phyloP scores from a whole-genome alignment of 1,284 basidiomycete genomes.

The Apiotrichum sp. region DNA sequence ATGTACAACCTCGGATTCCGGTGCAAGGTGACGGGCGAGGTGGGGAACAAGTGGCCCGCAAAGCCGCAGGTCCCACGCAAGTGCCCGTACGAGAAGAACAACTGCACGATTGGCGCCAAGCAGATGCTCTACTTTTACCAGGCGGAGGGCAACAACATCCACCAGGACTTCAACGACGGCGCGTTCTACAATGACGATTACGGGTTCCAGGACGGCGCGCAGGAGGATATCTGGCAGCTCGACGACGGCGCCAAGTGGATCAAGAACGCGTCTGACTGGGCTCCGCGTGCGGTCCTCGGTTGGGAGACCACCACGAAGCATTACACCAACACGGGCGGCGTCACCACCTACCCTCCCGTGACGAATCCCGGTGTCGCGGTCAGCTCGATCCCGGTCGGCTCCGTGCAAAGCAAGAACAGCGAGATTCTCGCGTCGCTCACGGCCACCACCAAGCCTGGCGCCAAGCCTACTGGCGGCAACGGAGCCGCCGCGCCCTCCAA shows the following conservation, averaged over 20 bases:
- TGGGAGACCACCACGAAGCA: too few relatives aligned
- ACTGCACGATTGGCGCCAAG: constrained; percentile 34
- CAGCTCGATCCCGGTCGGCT: too few relatives aligned
- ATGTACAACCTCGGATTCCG: constrained; percentile 55
- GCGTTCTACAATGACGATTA: constrained; percentile 25
- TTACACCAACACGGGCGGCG: too few relatives aligned
- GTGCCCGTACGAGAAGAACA: constrained; percentile 27
- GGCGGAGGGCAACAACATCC: constrained; percentile 5
- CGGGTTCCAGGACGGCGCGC: constrained; percentile 28
- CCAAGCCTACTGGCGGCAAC: too few relatives aligned
- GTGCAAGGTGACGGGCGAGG: constrained; percentile 56
- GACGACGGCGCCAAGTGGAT: neutral
- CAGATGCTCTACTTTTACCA: constrained; percentile 8
- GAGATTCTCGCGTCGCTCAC: too few relatives aligned
- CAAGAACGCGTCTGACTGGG: neutral
- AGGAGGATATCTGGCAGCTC: constrained; percentile 21
- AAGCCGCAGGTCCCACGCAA: constrained; percentile 44
- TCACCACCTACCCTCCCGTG: too few relatives aligned
- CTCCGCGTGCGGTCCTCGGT: too few relatives aligned
- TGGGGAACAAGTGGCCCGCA: constrained; percentile 48
- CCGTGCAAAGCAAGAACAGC: too few relatives aligned
- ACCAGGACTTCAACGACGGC: constrained; percentile 32
- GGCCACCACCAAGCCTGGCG: too few relatives aligned
- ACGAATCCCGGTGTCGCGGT: too few relatives aligned
- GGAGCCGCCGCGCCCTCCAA: too few relatives aligned